Base-by-base conservation (phyloP, 1,139 yeast genomes). In the Kluyveromyces marxianus region DNA sequence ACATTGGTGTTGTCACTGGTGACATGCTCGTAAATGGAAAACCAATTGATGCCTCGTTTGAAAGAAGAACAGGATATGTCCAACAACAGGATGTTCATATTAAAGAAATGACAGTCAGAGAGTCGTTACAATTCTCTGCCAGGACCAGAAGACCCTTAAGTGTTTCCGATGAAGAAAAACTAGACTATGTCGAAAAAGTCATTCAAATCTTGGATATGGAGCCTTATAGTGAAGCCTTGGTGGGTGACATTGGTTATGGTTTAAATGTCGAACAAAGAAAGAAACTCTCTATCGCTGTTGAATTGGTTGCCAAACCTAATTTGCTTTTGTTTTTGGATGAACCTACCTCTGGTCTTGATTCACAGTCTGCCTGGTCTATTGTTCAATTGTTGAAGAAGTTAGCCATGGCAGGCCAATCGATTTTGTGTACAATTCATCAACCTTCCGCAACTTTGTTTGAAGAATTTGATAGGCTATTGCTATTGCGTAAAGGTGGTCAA, bases 201-300 rank as follows among this genome's bases (percentile, higher is more conserved):
- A 72, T 77, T 48, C 65, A 66, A 27, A 67, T 76, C 30, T 65
- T 77, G 48, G 74, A 72, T 48, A 77, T 77, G 82, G 66, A 63
- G 28, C 70, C 68, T 25, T 77, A 76, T 58, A 75, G 80, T 7
- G 81, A 77, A 52, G 78, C 82, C n/a, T 58, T 77, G 43, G 81
- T 76, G 48, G 82, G 82, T 51, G 66, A 63, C 25, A 57, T 70
- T 29, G 81, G 81, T 43, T 67, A 66, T 51, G 82, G 82, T 47
- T 67, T 77, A 48, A 79, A 77, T 54, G 83, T 79, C 35, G 83
- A 79, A 55, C 84, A 79, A 63, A 68, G 81, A 52, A 78, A 78
- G 63, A 77, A 76, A 59, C 66, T 78, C 44, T 74, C 82, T 2
- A 79, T 80, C 63, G 85, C 77, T 50, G 75, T 74, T 27, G 79